Percentiles rank a stretch among this genome's conserved stretches.
Evolutionary conservation across 2,329 filamentous ascomycete species (phyloP).

Genomic region (Diaporthe eres): DNA sequence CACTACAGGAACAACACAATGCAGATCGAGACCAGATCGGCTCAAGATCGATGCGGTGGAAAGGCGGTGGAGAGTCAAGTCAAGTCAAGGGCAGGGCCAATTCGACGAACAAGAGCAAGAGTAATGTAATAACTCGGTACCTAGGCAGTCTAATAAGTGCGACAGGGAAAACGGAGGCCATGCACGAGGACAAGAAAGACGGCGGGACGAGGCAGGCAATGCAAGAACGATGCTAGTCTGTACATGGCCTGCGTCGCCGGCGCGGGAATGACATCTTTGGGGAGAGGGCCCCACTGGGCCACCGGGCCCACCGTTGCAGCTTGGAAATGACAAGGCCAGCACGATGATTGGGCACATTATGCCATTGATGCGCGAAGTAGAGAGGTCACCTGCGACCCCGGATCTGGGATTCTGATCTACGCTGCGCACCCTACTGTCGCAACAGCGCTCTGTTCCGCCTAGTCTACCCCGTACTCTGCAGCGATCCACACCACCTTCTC

Average conservation of each 20-base stretch:
- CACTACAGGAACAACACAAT: neutral
- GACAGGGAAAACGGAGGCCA: conserved; percentile 3
- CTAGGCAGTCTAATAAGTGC: neutral
- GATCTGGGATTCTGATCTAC: conserved; percentile 28
- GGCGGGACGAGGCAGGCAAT: conserved; percentile 15
- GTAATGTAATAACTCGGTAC: neutral
- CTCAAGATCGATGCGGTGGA: conserved; percentile 1
- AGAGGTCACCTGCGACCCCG: conserved; percentile 25
- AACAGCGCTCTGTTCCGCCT: neutral
- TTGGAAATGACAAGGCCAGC: conserved; percentile 20
- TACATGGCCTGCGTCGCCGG: neutral
- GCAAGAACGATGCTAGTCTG: conserved; percentile 17
- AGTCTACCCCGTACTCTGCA: conserved; percentile 27
- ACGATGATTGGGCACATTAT: conserved; percentile 24
- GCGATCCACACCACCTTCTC: conserved; percentile 35
- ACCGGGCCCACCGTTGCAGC: conserved; percentile 22
- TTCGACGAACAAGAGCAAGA: neutral
- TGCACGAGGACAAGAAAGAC: conserved; percentile 17
- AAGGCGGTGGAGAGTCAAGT: conserved; percentile 21
- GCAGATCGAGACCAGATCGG: conserved; percentile 15
- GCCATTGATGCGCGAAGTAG: conserved; percentile 10
- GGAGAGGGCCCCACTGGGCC: neutral
- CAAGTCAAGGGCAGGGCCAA: neutral
- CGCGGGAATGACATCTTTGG: conserved; percentile 27
- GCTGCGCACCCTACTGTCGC: conserved; percentile 4